phyloP scores from a whole-genome alignment of 2,329 filamentous ascomycete species.

The Fusarium veterinarium region DNA sequence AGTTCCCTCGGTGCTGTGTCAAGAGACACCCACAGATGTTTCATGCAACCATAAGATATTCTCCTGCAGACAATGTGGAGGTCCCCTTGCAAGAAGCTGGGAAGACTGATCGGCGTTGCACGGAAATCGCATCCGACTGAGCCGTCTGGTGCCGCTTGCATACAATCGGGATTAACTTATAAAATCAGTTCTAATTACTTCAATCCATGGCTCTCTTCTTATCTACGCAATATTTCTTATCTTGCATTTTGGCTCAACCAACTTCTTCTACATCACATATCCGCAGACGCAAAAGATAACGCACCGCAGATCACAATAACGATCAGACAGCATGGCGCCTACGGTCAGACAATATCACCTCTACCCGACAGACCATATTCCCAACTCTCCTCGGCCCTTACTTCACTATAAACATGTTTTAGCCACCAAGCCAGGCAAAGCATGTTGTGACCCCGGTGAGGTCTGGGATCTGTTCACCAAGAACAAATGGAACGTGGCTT shows the following conservation, averaged over 20 bases:
- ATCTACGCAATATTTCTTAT: background rate
- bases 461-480: constrained; percentile 54
- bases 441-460: constrained; percentile 50
- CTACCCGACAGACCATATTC: constrained; percentile 57
- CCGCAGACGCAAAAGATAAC: background rate
- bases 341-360: constrained; percentile 52
- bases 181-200: background rate
- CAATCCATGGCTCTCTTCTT: background rate
- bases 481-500: constrained; percentile 65
- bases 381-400: constrained; percentile 63
- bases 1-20: no score
- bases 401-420: constrained; percentile 58
- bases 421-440: background rate
- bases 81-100: background rate
- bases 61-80: background rate
- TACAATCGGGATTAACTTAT: background rate
- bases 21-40: background rate
- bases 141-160: background rate
- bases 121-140: background rate
- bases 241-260: background rate
- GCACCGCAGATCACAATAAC: background rate
- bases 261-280: background rate
- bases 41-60: background rate
- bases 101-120: background rate
- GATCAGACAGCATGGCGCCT: background rate